Conservation (phyloP, 345 rosid genomes). For the Eucalyptus pauciflora region DNA sequence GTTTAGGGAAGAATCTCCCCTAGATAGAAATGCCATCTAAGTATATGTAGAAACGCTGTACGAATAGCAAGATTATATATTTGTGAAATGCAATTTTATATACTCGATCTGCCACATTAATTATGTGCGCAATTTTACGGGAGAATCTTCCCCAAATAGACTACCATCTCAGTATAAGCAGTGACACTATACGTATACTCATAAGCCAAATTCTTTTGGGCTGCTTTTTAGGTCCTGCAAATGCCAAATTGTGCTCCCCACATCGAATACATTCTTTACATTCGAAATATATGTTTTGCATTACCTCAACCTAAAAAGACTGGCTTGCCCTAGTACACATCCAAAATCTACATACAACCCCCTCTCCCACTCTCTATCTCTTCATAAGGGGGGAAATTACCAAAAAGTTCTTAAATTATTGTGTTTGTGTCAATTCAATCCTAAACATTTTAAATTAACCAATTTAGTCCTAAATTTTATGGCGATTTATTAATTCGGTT, state of each 20-base stretch:
- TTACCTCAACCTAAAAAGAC: background rate
- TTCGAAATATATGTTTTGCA: background rate
- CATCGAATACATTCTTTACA: background rate
- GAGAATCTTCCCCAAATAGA: too few relatives aligned
- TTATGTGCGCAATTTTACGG: too few relatives aligned
- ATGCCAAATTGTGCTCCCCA: background rate
- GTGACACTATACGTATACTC: background rate
- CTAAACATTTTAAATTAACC: background rate
- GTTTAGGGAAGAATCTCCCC: too few relatives aligned
- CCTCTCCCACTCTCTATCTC: background rate
- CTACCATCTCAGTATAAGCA: too few relatives aligned
- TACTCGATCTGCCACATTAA: too few relatives aligned
- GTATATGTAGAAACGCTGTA: too few relatives aligned
- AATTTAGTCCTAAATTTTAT: too few relatives aligned
- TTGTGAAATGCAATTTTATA: too few relatives aligned
- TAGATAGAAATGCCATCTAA: too few relatives aligned
- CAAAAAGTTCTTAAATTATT: background rate
- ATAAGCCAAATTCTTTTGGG: background rate
- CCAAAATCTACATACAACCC: background rate
- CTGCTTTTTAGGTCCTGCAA: background rate
- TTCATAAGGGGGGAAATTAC: background rate
- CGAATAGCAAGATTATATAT: too few relatives aligned
- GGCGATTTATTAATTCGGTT: accelerated
- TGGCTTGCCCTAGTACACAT: background rate
- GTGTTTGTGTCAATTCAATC: too few relatives aligned